These are phyloP conservation scores for Colletotrichum siamense DNA, from an alignment of 2,329 filamentous ascomycete genomes.

Conservation along the genomic window DNA sequence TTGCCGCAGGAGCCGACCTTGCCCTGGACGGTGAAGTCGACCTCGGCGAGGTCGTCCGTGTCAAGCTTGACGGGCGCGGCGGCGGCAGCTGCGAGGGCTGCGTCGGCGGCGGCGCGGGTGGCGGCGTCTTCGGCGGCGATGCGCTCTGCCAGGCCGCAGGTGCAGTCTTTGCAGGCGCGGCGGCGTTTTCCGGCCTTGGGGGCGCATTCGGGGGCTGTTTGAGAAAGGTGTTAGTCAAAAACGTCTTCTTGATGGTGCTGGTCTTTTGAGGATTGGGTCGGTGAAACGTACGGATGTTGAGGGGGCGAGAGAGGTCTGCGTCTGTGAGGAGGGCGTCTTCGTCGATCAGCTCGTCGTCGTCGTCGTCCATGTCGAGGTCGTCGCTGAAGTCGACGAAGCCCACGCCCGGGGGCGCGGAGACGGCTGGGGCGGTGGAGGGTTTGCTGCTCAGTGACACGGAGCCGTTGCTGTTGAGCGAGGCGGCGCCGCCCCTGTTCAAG, in stretches of 20 bases:
- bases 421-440: slow-evolving; percentile 50
- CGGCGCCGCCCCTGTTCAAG: slow-evolving; percentile 26
- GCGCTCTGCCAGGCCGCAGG: slow-evolving; percentile 86
- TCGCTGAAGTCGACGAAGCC: slow-evolving; percentile 73
- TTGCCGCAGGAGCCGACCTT: slow-evolving; percentile 96
- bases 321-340: slow-evolving; percentile 87
- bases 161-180: slow-evolving; percentile 83
- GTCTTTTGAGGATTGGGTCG: too few relatives aligned
- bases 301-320: slow-evolving; percentile 78
- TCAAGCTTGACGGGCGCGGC: slow-evolving; percentile 61
- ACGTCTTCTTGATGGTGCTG: too few relatives aligned
- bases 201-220: slow-evolving; percentile 78
- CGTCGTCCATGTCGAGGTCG: slow-evolving; percentile 54
- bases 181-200: slow-evolving; percentile 89
- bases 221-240: slow-evolving; percentile 25
- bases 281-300: slow-evolving; percentile 76
- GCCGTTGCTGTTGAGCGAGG: slow-evolving; percentile 37
- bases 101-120: slow-evolving; percentile 64
- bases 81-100: slow-evolving; percentile 72
- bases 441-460: slow-evolving; percentile 37
- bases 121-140: slow-evolving; percentile 61
- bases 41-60: slow-evolving; percentile 80
- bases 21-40: slow-evolving; percentile 97
- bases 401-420: slow-evolving; percentile 54
- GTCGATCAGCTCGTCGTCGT: slow-evolving; percentile 86